Evolutionary conservation across 2,329 filamentous ascomycete species (phyloP).

Genomic region (Salinomyces thailandicus): DNA sequence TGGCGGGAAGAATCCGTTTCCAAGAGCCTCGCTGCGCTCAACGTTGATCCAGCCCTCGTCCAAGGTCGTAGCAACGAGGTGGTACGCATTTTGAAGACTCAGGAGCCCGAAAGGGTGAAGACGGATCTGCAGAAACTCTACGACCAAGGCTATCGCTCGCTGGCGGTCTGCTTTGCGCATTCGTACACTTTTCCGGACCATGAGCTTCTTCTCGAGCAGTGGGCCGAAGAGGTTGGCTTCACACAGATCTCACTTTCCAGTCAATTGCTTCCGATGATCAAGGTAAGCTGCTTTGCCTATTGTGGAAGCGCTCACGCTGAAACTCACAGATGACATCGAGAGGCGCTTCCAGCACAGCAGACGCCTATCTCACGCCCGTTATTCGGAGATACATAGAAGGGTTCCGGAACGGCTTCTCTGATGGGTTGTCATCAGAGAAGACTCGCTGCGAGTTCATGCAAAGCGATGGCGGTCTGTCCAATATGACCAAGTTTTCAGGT

Average conservation of each 20-base stretch:
- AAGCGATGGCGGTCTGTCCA: conserved; percentile 24
- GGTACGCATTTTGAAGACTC: conserved; percentile 55
- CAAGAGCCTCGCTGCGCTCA: conserved; percentile 3
- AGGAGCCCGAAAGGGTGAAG: conserved; percentile 45
- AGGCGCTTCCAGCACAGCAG: conserved; percentile 62
- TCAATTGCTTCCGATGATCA: conserved; percentile 73
- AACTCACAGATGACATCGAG: conserved; percentile 46
- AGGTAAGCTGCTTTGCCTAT: conserved; percentile 30
- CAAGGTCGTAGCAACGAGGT: conserved; percentile 61
- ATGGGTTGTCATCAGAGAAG: conserved; percentile 16
- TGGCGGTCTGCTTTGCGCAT: conserved; percentile 82
- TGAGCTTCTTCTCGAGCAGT: conserved; percentile 60
- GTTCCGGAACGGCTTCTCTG: conserved; percentile 20
- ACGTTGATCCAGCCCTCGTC: conserved; percentile 45
- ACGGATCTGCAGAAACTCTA: conserved; percentile 53
- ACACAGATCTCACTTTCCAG: conserved; percentile 67
- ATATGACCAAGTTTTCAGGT: conserved; percentile 21
- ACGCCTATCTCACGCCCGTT: conserved; percentile 65
- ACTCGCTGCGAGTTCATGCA: conserved; percentile 28
- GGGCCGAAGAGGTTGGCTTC: conserved; percentile 70
- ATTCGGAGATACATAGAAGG: conserved; percentile 57
- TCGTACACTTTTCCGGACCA: conserved; percentile 81
- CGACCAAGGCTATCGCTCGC: conserved; percentile 58
- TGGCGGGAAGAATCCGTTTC: conserved; percentile 28
- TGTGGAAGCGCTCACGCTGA: not conserved